Base-by-base conservation (phyloP, 306 rosid species). In the Myrica gale region DNA sequence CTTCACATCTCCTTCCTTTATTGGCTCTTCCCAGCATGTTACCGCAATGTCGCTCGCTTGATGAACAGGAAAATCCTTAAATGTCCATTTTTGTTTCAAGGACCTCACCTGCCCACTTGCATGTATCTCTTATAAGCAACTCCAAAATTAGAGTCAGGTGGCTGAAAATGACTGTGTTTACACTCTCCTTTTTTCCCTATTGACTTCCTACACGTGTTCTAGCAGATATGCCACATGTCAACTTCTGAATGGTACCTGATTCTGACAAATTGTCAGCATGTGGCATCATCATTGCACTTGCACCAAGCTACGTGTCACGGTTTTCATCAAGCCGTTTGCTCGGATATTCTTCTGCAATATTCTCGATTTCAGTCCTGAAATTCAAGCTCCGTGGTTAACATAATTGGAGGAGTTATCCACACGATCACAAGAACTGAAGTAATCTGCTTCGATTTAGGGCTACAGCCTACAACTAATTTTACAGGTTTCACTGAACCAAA, bases 171-270 rank as follows among this genome's bases (percentile, higher is more conserved):
- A 17, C 19, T 5, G n/a, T 5, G n/a, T 63, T 63, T 16, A 39
- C 44, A 16, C 5, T 9, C 32, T 3, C 10, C 1, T 32, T 32
- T 2, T 74, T 9, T 44, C 1, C 68, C 41, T 17, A 48, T 60
- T 21, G 68, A 51, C 32, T 43, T 37, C 7, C n/a, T 68, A 51
- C 77, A 80, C 71, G 77, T 76, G 46, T 54, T 68, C 21, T 13
- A 50, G 54, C 54, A 58, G 81, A 66, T 78, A 55, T 39, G 68
- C 80, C 65, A 71, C 43, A 17, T 65, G 71, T 72, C 61, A 43
- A 45, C 75, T 48, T 73, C 63, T 21, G 56, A 23, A 75, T 42
- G 77, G 84, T 73, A 76, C 76, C 60, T 62, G 68, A 80, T 63
- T 76, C 21, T 42, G 78, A 74, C 73, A 26, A 26, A 21, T n/a